Percentiles rank a stretch among this genome's conserved stretches.
Evolutionary conservation across 1,284 basidiomycete genomes (phyloP).

Genomic region (Sanguinoderma infundibulare): DNA sequence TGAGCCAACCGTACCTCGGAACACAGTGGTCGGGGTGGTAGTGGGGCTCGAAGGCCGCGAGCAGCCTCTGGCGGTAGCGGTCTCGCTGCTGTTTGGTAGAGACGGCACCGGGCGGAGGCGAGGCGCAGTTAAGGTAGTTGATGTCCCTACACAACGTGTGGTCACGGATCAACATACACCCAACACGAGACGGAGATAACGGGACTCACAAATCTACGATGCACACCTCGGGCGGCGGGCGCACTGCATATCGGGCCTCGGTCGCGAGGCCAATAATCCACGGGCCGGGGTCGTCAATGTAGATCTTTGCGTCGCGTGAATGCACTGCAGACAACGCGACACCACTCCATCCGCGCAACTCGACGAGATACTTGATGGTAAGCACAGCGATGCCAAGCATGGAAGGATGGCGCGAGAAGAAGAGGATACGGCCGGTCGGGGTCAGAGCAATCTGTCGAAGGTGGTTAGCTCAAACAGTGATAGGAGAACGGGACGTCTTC

Average conservation of each 20-base stretch:
- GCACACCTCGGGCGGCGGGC: constrained; percentile 82
- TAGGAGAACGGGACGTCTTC: not conserved
- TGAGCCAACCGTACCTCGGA: constrained; percentile 55
- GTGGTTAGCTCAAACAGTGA: constrained; percentile 2
- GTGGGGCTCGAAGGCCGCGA: constrained; percentile 80
- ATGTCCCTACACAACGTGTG: constrained; percentile 65
- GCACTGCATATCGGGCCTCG: constrained; percentile 81
- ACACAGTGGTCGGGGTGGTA: constrained; percentile 85
- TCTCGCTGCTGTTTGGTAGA: constrained; percentile 86
- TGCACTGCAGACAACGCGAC: constrained; percentile 87
- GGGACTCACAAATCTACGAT: constrained; percentile 85
- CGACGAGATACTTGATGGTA: constrained; percentile 91
- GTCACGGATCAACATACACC: constrained; percentile 5
- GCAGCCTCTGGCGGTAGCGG: constrained; percentile 78
- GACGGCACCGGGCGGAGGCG: constrained; percentile 81
- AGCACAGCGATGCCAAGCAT: constrained; percentile 91
- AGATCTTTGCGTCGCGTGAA: constrained; percentile 88
- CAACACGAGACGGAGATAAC: constrained; percentile 6
- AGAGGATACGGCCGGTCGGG: constrained; percentile 90
- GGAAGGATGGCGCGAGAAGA: constrained; percentile 89
- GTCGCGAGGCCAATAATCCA: constrained; percentile 94
- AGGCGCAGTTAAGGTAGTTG: constrained; percentile 84
- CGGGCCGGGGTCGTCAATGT: constrained; percentile 86
- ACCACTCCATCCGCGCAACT: constrained; percentile 93
- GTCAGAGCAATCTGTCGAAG: constrained; percentile 79